Evolutionary conservation across 2,329 filamentous ascomycete species (phyloP), one percentile per base, ranked within the genome.

Genomic region (Fusarium gaditjirri): DNA sequence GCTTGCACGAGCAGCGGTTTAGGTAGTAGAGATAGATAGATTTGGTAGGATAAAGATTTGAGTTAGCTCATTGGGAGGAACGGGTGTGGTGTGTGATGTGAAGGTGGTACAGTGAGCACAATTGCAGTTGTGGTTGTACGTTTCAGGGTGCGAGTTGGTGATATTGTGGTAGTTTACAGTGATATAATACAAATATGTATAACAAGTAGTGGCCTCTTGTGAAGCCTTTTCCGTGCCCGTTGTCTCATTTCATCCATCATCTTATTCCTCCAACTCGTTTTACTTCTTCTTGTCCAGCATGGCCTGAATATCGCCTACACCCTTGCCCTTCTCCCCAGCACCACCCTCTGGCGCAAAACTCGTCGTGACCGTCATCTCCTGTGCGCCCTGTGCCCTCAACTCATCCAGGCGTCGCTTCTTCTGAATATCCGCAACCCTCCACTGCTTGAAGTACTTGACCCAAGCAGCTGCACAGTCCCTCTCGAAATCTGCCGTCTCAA

Each of bases 391-490:
- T 50, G 86, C 87, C 79, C 92, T 87, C 76, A 97, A 88, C 79
- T 90, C 89, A 76, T 92, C 91, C 72, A 97, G 85, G 29, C 94
- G 92, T 83, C 91, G 86, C 78, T 93, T 92, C 83, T 95, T 94
- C 77, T 97, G 93, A 78, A 93, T 88, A 76, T 99, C 96, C 83
- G 97, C 95, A 39, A 98, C 94, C 77, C 96, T 88, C 84, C 94
- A 93, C 83, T 98, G 95, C 86, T 98, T 98, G 84, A 99, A 99
- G 83, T 99, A 98, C 83, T 94, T 94, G 68, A 98, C 96, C 96
- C 96, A 99, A 80, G 94, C 95, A 65, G 86, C 88, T 23, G 94
- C 94, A 82, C 96, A 99, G 80, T 95, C 93, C 76, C 88, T 87
- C 83, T 97, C 94, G 78, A 98, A 97, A 64, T 86, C 88, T 35